Percentiles rank a stretch among this genome's conserved stretches.
These are phyloP conservation scores for Prunus padus DNA, from an alignment of 306 rosid genomes.

Conservation along the genomic window DNA sequence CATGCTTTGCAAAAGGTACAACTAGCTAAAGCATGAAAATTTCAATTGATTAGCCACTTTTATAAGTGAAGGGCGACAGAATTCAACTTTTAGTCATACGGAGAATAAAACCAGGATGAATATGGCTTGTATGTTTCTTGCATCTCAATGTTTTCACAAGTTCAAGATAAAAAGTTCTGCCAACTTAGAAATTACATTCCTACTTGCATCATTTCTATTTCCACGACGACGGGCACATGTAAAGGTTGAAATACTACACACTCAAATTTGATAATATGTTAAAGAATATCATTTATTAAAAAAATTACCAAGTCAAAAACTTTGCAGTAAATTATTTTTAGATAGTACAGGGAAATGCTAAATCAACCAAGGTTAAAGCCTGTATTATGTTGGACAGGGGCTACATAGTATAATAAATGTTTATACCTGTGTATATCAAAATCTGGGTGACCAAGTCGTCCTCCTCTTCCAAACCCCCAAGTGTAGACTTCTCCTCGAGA, in stretches of 20 bases:
- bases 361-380: background rate
- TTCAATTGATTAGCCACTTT: background rate
- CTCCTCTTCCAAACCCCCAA: constrained; percentile 99
- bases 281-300: background rate
- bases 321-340: background rate
- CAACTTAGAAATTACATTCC: background rate
- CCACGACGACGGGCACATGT: background rate
- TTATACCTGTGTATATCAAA: constrained; percentile 93
- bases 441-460: constrained; percentile 97
- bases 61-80: too few species aligned
- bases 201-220: background rate
- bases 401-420: background rate
- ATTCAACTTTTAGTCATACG: background rate
- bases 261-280: background rate
- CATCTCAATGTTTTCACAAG: background rate
- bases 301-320: background rate
- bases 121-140: background rate
- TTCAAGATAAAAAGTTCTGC: constrained; percentile 5
- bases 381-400: too few species aligned
- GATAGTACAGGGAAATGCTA: background rate
- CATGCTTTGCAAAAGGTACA: constrained; percentile 16
- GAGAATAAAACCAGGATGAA: background rate
- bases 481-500: constrained; percentile 75
- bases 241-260: background rate
- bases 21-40: background rate